Percentiles rank a stretch among this genome's conserved stretches.
These are phyloP conservation scores for Dothistroma septosporum DNA, from an alignment of 2,329 filamentous ascomycete species.

Conservation along the genomic window DNA sequence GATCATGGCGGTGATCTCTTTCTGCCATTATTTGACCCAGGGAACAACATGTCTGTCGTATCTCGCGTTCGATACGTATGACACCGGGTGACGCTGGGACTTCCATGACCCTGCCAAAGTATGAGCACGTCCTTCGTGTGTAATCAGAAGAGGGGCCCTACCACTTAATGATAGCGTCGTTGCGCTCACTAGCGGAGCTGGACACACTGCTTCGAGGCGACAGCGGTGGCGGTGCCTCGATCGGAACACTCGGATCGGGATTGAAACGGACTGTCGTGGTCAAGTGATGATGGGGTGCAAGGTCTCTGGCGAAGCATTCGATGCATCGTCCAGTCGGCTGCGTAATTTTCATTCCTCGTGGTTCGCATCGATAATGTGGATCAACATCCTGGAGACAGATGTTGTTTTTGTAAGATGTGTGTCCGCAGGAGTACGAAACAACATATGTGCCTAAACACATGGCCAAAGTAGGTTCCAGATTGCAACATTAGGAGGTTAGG, in stretches of 20 bases:
- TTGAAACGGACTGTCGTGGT: conserved; percentile 22
- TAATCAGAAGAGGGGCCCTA: background rate
- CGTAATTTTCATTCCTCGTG: conserved; percentile 23
- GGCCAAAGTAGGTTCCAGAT: background rate
- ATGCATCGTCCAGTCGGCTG: conserved; percentile 21
- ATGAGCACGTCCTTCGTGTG: background rate
- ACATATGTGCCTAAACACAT: conserved; percentile 25
- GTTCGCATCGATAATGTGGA: conserved; percentile 23
- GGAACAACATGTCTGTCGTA: conserved; percentile 3
- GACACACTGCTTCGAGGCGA: conserved; percentile 16
- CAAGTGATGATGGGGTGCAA: conserved; percentile 16
- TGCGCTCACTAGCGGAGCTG: conserved; percentile 7
- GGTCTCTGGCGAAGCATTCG: conserved; percentile 21
- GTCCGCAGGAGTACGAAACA: conserved; percentile 22
- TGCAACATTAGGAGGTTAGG: background rate
- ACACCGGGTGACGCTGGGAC: conserved; percentile 3
- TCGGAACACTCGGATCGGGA: conserved; percentile 13
- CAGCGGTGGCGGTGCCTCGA: conserved; percentile 4
- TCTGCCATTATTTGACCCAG: conserved; percentile 2
- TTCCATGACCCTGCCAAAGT: conserved; percentile 3
- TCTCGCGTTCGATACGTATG: conserved; percentile 7
- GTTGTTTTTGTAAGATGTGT: conserved; percentile 17
- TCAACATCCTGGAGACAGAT: conserved; percentile 22
- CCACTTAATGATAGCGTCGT: conserved; percentile 13
- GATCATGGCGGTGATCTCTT: background rate